Evolutionary conservation across 1,284 basidiomycete genomes (phyloP), one percentile per base, ranked within the genome.

Genomic region (Microbotryomycetes sp.): DNA sequence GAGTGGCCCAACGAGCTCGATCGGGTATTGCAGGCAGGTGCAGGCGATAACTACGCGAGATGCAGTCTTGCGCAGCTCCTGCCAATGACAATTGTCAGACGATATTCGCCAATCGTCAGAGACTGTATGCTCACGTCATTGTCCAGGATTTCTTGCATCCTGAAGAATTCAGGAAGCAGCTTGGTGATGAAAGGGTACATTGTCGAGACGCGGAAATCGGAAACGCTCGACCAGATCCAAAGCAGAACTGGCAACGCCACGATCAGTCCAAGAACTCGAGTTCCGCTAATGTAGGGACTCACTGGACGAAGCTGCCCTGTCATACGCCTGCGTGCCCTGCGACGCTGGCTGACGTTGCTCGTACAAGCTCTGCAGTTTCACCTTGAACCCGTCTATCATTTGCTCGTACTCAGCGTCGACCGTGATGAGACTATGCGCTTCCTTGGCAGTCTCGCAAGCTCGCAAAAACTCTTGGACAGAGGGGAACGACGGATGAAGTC

Each of bases 231-330:
- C 88, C 88, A 91, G 52, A 90, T 79, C 87, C 86, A 89, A 68
- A 85, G 81, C 27, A 91, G 73, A 62, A 89, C 86, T 88, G 64
- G 50, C 30, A 58, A 62, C 52, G 59, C n/a, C 35, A 9, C 18
- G 35, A 41, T 41, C 18, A 11, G 35, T 41, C 35, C 35, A 41
- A 18, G 54, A 59, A 24, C 49, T 47, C 30, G 35, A 50, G 60
- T 49, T n/a, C n/a, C n/a, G 49, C 28, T 30, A 18, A 27, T 45
- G 47, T 27, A 48, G 24, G 26, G 54, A 74, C 83, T 71, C 74
- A 88, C 87, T 76, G 24, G 87, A 87, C 60, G 89, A 76, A 13
- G 88, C 86, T 59, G 89, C 84, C 78, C 88, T 91, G 77, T 96
- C 91, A 74, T 94, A 94, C 78, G 84, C 84, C 4, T 88, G 91